These are phyloP conservation scores for Lithospermum erythrorhizon DNA, from an alignment of 257 asterid species.

Conservation along the genomic window DNA sequence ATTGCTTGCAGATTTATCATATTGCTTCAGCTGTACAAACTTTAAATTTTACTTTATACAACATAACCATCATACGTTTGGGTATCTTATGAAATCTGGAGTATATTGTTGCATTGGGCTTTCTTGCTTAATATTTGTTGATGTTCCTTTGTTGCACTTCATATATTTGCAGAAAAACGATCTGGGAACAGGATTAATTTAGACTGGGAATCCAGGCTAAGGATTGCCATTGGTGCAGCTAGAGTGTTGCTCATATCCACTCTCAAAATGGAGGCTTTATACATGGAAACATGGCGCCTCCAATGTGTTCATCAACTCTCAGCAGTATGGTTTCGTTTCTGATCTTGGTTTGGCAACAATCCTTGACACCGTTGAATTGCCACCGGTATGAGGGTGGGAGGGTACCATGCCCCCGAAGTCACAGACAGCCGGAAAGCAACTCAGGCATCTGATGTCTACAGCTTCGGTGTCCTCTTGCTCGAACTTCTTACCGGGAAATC, in stretches of 20 bases:
- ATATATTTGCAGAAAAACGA: slow-evolving; percentile 30
- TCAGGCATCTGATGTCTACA: slow-evolving; percentile 55
- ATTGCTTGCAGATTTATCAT: slow-evolving; percentile 40
- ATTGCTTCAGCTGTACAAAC: not conserved
- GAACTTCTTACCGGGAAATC: slow-evolving; percentile 62
- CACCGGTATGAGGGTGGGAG: slow-evolving; percentile 25
- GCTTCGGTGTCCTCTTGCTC: slow-evolving; percentile 52
- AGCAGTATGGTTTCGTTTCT: slow-evolving; percentile 33
- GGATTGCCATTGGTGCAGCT: slow-evolving; percentile 23
- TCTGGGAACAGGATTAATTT: slow-evolving; percentile 29
- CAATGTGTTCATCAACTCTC: slow-evolving; percentile 46
- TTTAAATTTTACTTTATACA: no score
- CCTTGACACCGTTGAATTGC: slow-evolving; percentile 25
- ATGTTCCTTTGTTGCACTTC: not conserved
- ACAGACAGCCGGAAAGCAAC: slow-evolving; percentile 37
- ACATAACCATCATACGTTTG: no score
- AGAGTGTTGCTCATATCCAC: slow-evolving; percentile 46
- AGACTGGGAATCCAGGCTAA: slow-evolving; percentile 51
- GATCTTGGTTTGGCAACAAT: slow-evolving; percentile 47
- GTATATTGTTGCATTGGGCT: not conserved
- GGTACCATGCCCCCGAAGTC: slow-evolving; percentile 56
- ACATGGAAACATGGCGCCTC: slow-evolving; percentile 61
- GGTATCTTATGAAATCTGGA: slow-evolving; percentile 19
- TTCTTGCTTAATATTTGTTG: not conserved
- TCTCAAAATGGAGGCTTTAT: slow-evolving; percentile 31